Base-by-base conservation (phyloP, 331 rosid species). In the Rosa hybrid region DNA sequence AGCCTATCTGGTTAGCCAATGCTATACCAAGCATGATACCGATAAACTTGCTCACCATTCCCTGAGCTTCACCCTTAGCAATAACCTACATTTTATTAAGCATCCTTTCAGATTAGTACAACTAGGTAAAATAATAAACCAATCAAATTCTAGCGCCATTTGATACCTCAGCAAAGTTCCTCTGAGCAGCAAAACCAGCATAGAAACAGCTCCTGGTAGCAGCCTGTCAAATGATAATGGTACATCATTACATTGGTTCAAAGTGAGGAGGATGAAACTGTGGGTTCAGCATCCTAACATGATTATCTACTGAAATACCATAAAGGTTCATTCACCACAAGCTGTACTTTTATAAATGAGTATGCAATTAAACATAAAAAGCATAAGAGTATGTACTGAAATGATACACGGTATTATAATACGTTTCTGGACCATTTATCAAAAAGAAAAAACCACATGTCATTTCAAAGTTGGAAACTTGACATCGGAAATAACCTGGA, bases 1-100 rank as follows among this genome's bases (percentile, higher is more conserved):
- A 90, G 80, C 96, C 95, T 60, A 95, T 81, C 84, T 82, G 79
- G 77, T 88, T 92, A 46, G 90, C 97, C 97, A 95, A 84, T 57
- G 90, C 91, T 84, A 95, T 92, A 72, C 99, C 99, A 73, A 95
- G 85, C 81, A 64, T 51, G 21, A 95, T 91, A 75, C 99, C 99
- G 16, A 95, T 60, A 81, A 88, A 95, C 89, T 94, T 90, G 92
- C 99, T 95, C 64, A 89, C 97, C 99, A 95, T 95, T 89, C 99
- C 98, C 82, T 92, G 98, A 77, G 97, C 99, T 88, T 95, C 99
- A 77, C 99, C 99, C 83, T 95, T 95, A 49, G 99, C 99, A 89
- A 95, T 95, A 77, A 95, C 98, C 98, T 94, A 82, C 76, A 85
- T 7, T 77, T 79, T 57, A 27, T 78, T 73, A 38, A 80, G 20